Evolutionary conservation across 768 basidiomycete genomes (phyloP).

Genomic region (Hortiboletus campestris): DNA sequence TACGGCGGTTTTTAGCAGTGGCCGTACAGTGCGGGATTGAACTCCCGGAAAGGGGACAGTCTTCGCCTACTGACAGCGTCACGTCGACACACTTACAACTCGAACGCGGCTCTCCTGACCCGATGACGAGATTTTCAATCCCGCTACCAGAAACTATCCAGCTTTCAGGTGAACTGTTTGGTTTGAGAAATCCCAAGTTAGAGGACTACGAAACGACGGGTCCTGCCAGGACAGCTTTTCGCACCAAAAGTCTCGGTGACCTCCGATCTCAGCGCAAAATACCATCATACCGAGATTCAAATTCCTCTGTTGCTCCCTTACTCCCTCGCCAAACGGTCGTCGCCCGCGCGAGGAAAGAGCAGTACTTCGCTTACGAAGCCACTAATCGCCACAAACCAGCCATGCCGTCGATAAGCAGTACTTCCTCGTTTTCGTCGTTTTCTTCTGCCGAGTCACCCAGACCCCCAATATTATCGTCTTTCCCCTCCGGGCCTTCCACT

Average conservation of each 20-base stretch:
- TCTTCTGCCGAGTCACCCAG: conserved; percentile 58
- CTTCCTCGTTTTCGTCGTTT: conserved; percentile 66
- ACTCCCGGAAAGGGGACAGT: conserved; percentile 52
- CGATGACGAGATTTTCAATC: conserved; percentile 11
- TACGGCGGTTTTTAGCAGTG: conserved; percentile 75
- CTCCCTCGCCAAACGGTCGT: conserved; percentile 32
- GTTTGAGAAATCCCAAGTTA: conserved; percentile 35
- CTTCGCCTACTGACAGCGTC: conserved; percentile 22
- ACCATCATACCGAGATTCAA: conserved; percentile 36
- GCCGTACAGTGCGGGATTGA: conserved; percentile 74
- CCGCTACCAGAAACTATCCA: conserved; percentile 2
- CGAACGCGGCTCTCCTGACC: conserved; percentile 17
- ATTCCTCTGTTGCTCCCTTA: conserved; percentile 34
- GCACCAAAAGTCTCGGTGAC: conserved; percentile 55
- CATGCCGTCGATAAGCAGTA: conserved; percentile 62
- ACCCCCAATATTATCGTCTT: conserved; percentile 46
- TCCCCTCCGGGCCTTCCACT: conserved; percentile 72
- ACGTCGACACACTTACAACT: conserved; percentile 13
- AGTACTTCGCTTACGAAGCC: conserved; percentile 35
- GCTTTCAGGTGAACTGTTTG: conserved; percentile 12
- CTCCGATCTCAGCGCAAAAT: conserved; percentile 37
- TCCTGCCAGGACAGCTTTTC: conserved; percentile 35
- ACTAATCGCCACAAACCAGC: conserved; percentile 43
- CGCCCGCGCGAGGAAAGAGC: conserved; percentile 37
- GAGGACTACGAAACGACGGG: conserved; percentile 20